Percentiles rank a stretch among this genome's conserved stretches.
These are phyloP conservation scores for Hypoxylon sp. DNA, from an alignment of 2,329 filamentous ascomycete species.

Conservation along the genomic window DNA sequence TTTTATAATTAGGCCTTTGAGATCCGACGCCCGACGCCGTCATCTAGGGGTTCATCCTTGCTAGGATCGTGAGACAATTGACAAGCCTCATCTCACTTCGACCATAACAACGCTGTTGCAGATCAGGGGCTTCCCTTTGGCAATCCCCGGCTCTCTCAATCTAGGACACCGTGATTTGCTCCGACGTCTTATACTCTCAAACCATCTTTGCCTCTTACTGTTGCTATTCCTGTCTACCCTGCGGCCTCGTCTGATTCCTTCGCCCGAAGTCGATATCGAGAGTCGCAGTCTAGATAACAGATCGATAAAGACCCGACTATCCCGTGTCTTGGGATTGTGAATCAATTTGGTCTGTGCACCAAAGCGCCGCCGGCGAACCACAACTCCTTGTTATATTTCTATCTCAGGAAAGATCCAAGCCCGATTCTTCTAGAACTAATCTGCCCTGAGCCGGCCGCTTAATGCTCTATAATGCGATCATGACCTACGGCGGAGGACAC, in stretches of 20 bases:
- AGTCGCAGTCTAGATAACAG: conserved; percentile 17
- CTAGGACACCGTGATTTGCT: conserved; percentile 24
- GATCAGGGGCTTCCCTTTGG: conserved; percentile 42
- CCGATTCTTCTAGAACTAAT: background rate
- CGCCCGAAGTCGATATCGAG: conserved; percentile 15
- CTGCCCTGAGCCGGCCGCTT: conserved; percentile 11
- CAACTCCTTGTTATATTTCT: conserved; percentile 2
- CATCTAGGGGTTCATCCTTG: conserved; percentile 31
- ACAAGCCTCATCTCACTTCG: conserved; percentile 37
- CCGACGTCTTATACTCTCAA: conserved; percentile 17
- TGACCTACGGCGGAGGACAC: conserved; percentile 56
- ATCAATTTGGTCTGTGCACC: conserved; percentile 3
- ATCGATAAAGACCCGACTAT: conserved; percentile 18
- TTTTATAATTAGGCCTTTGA: conserved; percentile 25
- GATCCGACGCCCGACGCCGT: conserved; percentile 21
- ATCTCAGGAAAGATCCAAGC: background rate
- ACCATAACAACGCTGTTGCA: conserved; percentile 37
- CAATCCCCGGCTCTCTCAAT: conserved; percentile 31
- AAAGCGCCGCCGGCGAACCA: conserved; percentile 3
- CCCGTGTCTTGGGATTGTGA: conserved; percentile 4
- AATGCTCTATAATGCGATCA: conserved; percentile 52
- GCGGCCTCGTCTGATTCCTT: conserved; percentile 27
- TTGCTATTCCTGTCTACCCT: conserved; percentile 38
- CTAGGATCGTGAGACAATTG: conserved; percentile 52
- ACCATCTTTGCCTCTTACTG: conserved; percentile 20